These are phyloP conservation scores for Lasiosphaeriaceae sp. DNA, from an alignment of 495 filamentous ascomycete genomes.

Conservation along the genomic window DNA sequence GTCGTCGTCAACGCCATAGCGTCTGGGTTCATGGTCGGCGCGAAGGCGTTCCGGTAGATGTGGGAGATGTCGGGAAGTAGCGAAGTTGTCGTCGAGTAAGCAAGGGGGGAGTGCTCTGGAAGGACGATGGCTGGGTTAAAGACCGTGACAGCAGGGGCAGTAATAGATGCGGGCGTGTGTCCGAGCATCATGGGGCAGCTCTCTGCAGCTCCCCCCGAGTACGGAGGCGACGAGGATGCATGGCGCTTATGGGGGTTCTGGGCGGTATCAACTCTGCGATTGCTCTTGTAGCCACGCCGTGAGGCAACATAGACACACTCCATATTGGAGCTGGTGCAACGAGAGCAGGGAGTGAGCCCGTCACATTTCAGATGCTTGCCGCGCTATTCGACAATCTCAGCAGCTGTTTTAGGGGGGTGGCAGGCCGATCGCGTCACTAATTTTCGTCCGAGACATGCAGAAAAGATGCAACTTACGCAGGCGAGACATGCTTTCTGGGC, in stretches of 20 bases:
- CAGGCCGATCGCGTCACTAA: too few species aligned
- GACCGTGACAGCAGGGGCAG: constrained; percentile 24
- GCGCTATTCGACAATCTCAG: constrained; percentile 31
- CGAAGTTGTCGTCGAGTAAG: constrained; percentile 29
- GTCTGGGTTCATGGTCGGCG: constrained; percentile 26
- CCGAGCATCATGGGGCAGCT: constrained; percentile 47
- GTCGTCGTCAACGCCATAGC: constrained; percentile 25
- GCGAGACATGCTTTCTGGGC: constrained; percentile 47
- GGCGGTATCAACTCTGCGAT: constrained; percentile 34
- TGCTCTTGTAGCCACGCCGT: constrained; percentile 50
- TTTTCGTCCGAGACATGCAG: constrained; percentile 2
- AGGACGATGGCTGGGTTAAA: constrained; percentile 38
- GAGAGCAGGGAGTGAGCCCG: constrained; percentile 41
- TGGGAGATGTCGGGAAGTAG: constrained; percentile 25
- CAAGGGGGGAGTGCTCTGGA: constrained; percentile 35
- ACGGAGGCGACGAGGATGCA: constrained; percentile 44
- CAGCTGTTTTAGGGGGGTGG: not conserved
- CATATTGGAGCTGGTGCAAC: constrained; percentile 36
- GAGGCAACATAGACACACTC: constrained; percentile 49
- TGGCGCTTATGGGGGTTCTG: constrained; percentile 50
- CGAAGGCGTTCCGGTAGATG: constrained; percentile 35
- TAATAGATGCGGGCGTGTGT: constrained; percentile 25
- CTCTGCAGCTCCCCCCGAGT: constrained; percentile 24
- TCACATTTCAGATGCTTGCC: constrained; percentile 51
- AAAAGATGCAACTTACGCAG: constrained; percentile 37